Conservation (phyloP, 208 protist species). For the Crithidia mellificae region DNA sequence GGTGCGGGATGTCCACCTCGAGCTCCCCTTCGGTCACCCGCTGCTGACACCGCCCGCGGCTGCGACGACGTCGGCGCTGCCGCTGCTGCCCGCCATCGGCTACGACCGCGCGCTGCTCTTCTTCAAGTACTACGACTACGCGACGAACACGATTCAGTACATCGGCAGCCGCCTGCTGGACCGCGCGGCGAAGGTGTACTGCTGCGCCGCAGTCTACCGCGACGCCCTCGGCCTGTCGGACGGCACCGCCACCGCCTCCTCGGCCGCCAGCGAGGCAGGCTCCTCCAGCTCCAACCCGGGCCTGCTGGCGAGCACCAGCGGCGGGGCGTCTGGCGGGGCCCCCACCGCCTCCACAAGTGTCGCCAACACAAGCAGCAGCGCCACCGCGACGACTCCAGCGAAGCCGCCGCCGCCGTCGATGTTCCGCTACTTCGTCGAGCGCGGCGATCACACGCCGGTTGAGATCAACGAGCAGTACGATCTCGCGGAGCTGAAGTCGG, state of each 20-base stretch:
- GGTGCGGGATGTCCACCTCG: constrained; percentile 38
- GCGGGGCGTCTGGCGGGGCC: background rate
- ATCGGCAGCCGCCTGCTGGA: constrained; percentile 59
- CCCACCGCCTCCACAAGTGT: background rate
- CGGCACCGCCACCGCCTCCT: background rate
- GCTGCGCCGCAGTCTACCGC: constrained; percentile 43
- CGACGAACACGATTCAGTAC: constrained; percentile 55
- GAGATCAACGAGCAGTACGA: constrained; percentile 39
- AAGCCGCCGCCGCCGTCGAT: constrained; percentile 18
- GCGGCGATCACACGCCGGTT: constrained; percentile 13
- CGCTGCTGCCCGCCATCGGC: constrained; percentile 33
- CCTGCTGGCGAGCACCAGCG: background rate
- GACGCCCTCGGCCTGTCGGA: constrained; percentile 35
- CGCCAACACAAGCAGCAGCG: too few relatives aligned
- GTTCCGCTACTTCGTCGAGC: constrained; percentile 55
- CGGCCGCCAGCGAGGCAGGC: background rate
- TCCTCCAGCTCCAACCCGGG: background rate
- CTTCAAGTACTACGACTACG: constrained; percentile 81
- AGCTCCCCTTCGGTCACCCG: constrained; percentile 23
- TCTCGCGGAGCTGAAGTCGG: constrained; percentile 30
- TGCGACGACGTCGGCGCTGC: constrained; percentile 3
- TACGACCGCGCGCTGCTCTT: constrained; percentile 61
- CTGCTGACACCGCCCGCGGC: constrained; percentile 4
- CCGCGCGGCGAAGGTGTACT: constrained; percentile 36
- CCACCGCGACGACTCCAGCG: background rate